Evolutionary conservation across 495 filamentous ascomycete genomes (phyloP), one percentile per base, ranked within the genome.

Genomic region (Lophiotrema nucula): DNA sequence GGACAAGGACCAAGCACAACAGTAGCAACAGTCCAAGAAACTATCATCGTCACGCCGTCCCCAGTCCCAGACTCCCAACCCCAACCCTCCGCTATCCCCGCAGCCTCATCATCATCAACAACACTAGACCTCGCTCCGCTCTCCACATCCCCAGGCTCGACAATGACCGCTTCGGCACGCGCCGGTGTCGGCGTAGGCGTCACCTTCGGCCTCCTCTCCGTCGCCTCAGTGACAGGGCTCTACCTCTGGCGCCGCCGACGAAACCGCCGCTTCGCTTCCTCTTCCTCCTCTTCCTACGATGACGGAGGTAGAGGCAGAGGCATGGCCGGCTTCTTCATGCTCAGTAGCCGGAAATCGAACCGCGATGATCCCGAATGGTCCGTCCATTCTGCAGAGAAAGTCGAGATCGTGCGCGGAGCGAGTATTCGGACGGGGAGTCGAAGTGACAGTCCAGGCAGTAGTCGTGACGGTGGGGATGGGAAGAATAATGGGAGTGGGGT

Each of bases 101-200:
- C 23, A 13, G 10, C 55, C 15, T 18, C 47, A 3, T 21, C 41
- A 2, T 12, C 26, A 27, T 1, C 18, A 4, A 15, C 47, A 10
- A 2, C 47, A 24, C 1, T 48, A 8, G 35, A 58, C 16, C 24
- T 45, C 31, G 46, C 47, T 15, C 47, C 47, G 15, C 33, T 50
- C 15, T 49, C 38, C 47, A 58, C 55, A 6, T 21, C 47, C 21
- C 41, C 56, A 10, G 31, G 27, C 22, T 38, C 24, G 27, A 47
- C 58, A n/a, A 54, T 61, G 50, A 28, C 33, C 24, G n/a, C 50
- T 15, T 61, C 58, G 22, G 51, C 49, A 2, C 54, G 44, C 25
- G 58, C 58, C 1, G 58, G 50, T 10, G 49, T 61, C 42, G 58
- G 58, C 10, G 24, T 61, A 23, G 58, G 58, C 8, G 21, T 55